Base-by-base conservation (phyloP, 2,329 filamentous ascomycete genomes). In the Mycosphaerelloides madeirae region DNA sequence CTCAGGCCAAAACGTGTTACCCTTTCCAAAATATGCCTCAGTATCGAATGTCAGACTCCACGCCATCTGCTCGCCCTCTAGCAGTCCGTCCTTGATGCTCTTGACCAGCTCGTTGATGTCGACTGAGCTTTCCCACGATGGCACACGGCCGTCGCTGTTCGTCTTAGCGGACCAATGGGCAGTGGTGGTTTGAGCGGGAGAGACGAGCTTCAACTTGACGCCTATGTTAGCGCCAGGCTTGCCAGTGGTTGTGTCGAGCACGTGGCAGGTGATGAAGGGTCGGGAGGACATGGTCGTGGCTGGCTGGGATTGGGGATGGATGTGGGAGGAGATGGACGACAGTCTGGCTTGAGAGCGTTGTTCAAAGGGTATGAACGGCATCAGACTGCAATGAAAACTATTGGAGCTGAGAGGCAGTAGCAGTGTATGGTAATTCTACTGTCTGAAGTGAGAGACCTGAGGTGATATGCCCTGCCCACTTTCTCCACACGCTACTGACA, bases 181-280 rank as follows among this genome's bases (percentile, higher is more conserved):
- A 45, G 65, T 61, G 31, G 65, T 63, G 37, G 62, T 56, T 20
- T 63, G 58, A 2, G 61, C 50, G 38, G 64, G 61, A 6, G 57
- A 59, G 50, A 68, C 38, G 18, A 74, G 63, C 38, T 80, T 68
- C 16, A 89, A 78, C 43, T 77, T 80, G 45, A 90, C 85, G 53
- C 75, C 74, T 58, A 93, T 78, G 50, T 74, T 72, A 44, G 74
- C 67, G 13, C 80, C 87, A 16, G 87, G 87, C 45, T 76, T 76
- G 60, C 87, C 87, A 49, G 77, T 71, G n/a, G 81, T 78, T 9
- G 86, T 91, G 74, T 93, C 85, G 65, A 93, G 85, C 66, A 90
- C 79, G 73, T 93, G 87, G 73, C 86, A 91, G 65, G 87, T 91
- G 61, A 93, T 91, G 62, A 79, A 80, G 55, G 64, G 73, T 64